Conservation (phyloP, 163 green algal species). For the Coccomyxa subellipsoidea region DNA sequence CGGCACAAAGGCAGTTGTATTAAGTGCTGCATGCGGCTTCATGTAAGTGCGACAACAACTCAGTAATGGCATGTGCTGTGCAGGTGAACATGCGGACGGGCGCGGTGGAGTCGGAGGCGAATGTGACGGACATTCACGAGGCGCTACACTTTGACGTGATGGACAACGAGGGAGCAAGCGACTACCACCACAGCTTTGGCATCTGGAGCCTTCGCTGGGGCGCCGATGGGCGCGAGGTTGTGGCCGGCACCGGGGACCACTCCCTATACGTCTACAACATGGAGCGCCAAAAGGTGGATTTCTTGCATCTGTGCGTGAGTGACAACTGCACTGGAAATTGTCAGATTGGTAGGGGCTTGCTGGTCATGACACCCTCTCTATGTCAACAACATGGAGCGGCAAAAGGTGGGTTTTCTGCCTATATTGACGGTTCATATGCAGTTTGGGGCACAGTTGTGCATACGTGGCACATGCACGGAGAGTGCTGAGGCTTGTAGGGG, state of each 20-base stretch:
- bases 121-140: conserved; percentile 83
- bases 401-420: conserved; percentile 7
- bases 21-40: too few species aligned
- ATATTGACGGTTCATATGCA: too few species aligned
- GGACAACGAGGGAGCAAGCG: background rate
- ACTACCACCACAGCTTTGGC: conserved; percentile 39
- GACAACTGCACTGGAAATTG: too few species aligned
- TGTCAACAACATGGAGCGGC: conserved; percentile 68
- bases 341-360: too few species aligned
- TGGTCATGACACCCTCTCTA: conserved; percentile 61
- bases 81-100: conserved; percentile 26
- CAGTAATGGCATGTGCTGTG: background rate
- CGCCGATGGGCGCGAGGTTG: conserved; percentile 50
- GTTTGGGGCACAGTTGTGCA: too few species aligned
- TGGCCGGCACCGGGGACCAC: conserved; percentile 63
- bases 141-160: conserved; percentile 45
- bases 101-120: conserved; percentile 43
- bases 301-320: background rate
- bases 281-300: conserved; percentile 17
- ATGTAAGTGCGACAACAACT: too few species aligned
- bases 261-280: conserved; percentile 80
- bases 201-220: conserved; percentile 64
- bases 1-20: too few species aligned
- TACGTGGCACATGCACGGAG: too few species aligned
- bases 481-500: too few species aligned